Evolutionary conservation across 1,139 yeast genomes (phyloP).

Genomic region (Yamadazyma diospyri): DNA sequence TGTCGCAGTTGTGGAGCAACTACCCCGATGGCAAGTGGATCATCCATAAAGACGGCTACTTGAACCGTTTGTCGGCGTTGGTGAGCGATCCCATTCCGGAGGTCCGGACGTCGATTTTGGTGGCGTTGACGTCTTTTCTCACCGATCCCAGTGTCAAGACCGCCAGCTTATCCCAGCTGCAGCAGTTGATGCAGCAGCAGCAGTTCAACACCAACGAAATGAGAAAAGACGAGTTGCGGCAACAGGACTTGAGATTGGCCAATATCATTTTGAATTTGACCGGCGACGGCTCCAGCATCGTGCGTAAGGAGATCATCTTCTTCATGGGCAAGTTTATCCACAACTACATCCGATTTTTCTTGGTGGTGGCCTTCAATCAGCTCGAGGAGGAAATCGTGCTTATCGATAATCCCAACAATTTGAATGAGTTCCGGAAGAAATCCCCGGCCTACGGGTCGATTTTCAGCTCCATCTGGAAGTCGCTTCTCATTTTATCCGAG

Average conservation of each 20-base stretch:
- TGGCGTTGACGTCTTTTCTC: conserved; percentile 70
- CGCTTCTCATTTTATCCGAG: conserved; percentile 72
- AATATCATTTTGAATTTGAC: conserved; percentile 46
- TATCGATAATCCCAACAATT: conserved; percentile 55
- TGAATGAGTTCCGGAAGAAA: conserved; percentile 57
- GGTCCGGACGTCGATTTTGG: conserved; percentile 79
- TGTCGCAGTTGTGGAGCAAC: conserved; percentile 73
- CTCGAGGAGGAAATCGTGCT: conserved; percentile 75
- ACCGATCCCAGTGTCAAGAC: conserved; percentile 29
- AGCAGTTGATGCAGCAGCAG: conserved; percentile 22
- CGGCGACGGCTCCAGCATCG: conserved; percentile 88
- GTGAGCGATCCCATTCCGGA: conserved; percentile 92
- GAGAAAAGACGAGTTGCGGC: conserved; percentile 45
- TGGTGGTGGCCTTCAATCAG: conserved; percentile 86
- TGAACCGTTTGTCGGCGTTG: conserved; percentile 53
- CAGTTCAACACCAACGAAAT: conserved; percentile 20
- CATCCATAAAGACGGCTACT: conserved; percentile 62
- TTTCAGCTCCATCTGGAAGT: conserved; percentile 87
- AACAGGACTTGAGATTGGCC: conserved; percentile 53
- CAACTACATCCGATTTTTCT: conserved; percentile 68
- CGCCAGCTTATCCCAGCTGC: conserved; percentile 14
- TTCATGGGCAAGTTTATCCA: conserved; percentile 73
- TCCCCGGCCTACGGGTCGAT: conserved; percentile 83
- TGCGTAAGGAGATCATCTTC: conserved; percentile 77
- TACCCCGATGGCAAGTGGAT: conserved; percentile 76